These are phyloP conservation scores for Termitomyces sp. DNA, from an alignment of 768 basidiomycete genomes.

Conservation along the genomic window DNA sequence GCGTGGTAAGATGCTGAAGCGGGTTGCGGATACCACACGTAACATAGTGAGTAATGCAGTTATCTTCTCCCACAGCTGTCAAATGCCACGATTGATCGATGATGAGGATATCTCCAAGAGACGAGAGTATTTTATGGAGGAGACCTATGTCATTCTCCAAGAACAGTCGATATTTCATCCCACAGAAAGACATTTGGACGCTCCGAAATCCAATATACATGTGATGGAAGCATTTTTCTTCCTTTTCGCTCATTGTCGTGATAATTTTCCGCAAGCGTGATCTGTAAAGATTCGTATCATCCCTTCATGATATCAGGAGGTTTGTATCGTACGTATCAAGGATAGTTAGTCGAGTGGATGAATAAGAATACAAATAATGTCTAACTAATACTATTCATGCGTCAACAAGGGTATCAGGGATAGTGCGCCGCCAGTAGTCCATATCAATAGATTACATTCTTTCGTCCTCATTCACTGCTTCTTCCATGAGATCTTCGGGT, in stretches of 20 bases:
- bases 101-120: background rate
- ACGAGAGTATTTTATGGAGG: background rate
- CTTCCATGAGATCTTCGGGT: slow-evolving; percentile 31
- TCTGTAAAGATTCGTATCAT: no score
- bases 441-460: slow-evolving; percentile 15
- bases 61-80: no score
- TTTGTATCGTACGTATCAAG: background rate
- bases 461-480: slow-evolving; percentile 40
- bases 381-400: slow-evolving; percentile 11
- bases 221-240: background rate
- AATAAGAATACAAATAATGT: slow-evolving; percentile 16
- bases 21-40: background rate
- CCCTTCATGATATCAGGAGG: background rate
- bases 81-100: background rate
- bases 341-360: background rate
- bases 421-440: slow-evolving; percentile 8
- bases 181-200: background rate
- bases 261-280: background rate
- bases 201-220: background rate
- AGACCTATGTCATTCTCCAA: background rate
- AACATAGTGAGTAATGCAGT: background rate
- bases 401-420: slow-evolving; percentile 4
- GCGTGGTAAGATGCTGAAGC: background rate
- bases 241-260: background rate
- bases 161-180: background rate